Evolutionary conservation across 1,284 basidiomycete species (phyloP), one percentile per base, ranked within the genome.

Genomic region (Inonotus hispidus): DNA sequence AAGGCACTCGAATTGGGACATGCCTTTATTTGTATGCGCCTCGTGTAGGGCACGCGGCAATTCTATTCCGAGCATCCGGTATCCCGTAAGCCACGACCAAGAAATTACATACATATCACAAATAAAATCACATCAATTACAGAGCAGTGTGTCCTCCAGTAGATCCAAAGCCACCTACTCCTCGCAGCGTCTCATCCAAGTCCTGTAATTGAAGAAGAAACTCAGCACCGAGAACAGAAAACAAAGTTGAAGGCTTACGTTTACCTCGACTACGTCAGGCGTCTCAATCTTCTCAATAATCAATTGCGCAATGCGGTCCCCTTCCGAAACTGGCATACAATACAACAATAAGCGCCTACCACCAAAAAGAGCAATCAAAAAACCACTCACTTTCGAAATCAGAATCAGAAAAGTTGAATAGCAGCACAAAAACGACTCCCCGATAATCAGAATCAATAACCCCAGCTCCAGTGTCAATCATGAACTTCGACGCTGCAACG

Each of bases 361-460:
- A 57, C 19, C 23, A 60, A 16, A 8, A 2, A 46, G 19, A 19
- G 16, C 8, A 46, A 56, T 49, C 2, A 10, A 27, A 37, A 16
- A 8, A n/a, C 14, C 43, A 76, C 81, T 16, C 43, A 76, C 81
- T 87, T 73, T 90, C 77, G 70, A 98, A 98, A 69, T 97, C 93
- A 64, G 84, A 76, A 68, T 95, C 92, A 0, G 89, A 89, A 62
- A 90, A 83, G 72, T 99, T 99, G 83, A 96, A 98, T 39, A 99
- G 80, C 27, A 99, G 79, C n/a, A 98, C 93, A 71, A 91, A 95
- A 59, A 99, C 83, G 7, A 87, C 78, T 3, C 97, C 96, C 41
- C 97, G 84, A 74, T 99, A 99, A 73, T 99, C 96, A 11, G 92
- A 90, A 67, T 99, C 97, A 61, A 99, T 85, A 19, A 99, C 96